phyloP scores from a whole-genome alignment of 306 rosid genomes.

The Lotus japonicus region DNA sequence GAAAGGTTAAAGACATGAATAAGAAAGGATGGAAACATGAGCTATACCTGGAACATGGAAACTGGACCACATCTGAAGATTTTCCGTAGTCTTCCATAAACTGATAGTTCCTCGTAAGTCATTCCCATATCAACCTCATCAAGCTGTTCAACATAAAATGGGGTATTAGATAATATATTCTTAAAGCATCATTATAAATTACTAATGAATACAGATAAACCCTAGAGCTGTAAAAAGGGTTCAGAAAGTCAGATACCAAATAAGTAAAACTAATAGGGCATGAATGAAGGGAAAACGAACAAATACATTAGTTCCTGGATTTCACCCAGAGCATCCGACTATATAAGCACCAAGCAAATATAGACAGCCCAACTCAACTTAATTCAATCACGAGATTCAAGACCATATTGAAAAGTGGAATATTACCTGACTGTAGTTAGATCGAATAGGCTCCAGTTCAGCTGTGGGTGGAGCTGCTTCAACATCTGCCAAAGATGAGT shows the following conservation, averaged over 20 bases:
- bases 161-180: constrained; percentile 7
- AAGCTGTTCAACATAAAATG: constrained; percentile 43
- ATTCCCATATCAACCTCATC: constrained; percentile 99
- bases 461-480: constrained; percentile 99
- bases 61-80: constrained; percentile 88
- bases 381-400: constrained; percentile 10
- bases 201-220: not conserved
- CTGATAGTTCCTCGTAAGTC: constrained; percentile 93
- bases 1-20: not conserved
- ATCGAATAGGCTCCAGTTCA: constrained; percentile 92
- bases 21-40: constrained; percentile 2
- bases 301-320: too few species aligned
- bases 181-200: not conserved
- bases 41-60: constrained; percentile 84
- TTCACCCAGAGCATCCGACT: too few species aligned
- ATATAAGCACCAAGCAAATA: too few species aligned
- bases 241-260: constrained; percentile 1
- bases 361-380: too few species aligned
- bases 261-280: constrained; percentile 13
- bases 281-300: not conserved
- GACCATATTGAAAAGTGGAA: not conserved
- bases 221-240: not conserved
- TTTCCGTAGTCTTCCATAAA: constrained; percentile 84
- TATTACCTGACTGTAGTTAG: constrained; percentile 81
- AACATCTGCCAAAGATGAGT: constrained; percentile 66